Evolutionary conservation across 2,329 filamentous ascomycete species (phyloP), one percentile per base, ranked within the genome.

Genomic region (Exserohilum turcica): DNA sequence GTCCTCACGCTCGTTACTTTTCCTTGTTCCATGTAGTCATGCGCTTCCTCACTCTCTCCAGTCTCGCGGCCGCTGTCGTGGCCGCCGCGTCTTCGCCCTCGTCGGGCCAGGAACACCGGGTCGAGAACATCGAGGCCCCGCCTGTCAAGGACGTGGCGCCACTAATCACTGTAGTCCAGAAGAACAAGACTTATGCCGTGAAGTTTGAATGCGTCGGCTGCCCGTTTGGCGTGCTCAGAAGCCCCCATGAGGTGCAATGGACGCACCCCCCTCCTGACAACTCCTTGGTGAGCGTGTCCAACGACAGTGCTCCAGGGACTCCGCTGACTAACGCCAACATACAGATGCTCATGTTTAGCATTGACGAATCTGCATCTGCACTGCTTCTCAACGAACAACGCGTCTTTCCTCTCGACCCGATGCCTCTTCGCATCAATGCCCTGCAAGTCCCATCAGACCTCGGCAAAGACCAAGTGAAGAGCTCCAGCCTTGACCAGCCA

Each of bases 121-220:
- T 24, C 13, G 7, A 37, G 27, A 46, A 43, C 15, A 24, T 39
- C 21, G 33, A 48, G 32, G 38, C 38, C 40, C 18, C 53, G 6
- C 6, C 12, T 24, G 36, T 21, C 32, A 35, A 42, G 18, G 16
- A 40, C 13, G 15, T 16, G 18, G 64, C 63, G 2, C 45, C 61
- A 27, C 48, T 50, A 12, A 44, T 71, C 33, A 65, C 61, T 1
- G 56, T 58, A 8, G 48, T 65, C 12, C 53, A 64, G 21, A 27
- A 40, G 12, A 60, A 66, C 31, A 65, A 60, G 32, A 65, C 56
- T 33, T 72, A 68, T 43, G 43, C 65, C 3, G 66, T 70, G 27
- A 70, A 72, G 49, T 45, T 71, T 15, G 66, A 65, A 10, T 72
- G 68, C 38, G 27, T 62, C 0, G 66, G 56, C 5, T 72, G 67